Conservation (phyloP, 1,284 basidiomycete genomes). For the Ustilago sp. region DNA sequence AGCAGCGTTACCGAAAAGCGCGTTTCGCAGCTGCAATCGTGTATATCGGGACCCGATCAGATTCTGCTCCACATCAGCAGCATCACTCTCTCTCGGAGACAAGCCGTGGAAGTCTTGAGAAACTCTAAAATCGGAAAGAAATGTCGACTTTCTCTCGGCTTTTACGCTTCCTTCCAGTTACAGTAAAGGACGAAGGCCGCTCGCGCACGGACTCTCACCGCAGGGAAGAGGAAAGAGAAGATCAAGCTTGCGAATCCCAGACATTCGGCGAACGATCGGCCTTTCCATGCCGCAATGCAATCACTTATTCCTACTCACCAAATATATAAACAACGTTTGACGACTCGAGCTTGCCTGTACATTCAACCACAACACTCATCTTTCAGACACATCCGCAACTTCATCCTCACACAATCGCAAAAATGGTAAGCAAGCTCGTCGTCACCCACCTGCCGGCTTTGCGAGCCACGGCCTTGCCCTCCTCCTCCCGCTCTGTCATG, state of each 20-base stretch:
- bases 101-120: not conserved
- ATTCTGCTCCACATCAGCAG: not conserved
- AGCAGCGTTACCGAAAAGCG: not conserved
- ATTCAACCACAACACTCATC: not conserved
- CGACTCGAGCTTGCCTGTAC: not conserved
- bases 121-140: not conserved
- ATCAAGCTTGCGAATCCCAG: too few species aligned
- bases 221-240: not conserved
- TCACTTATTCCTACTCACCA: conserved; percentile 3
- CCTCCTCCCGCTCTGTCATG: not conserved
- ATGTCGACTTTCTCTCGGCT: not conserved
- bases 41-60: not conserved
- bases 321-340: conserved; percentile 10
- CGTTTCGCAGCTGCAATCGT: not conserved
- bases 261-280: conserved; percentile 17
- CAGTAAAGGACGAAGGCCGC: not conserved
- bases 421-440: conserved; percentile 51
- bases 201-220: conserved; percentile 9
- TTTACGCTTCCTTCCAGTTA: not conserved
- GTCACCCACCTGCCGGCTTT: conserved; percentile 12
- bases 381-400: not conserved
- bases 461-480: conserved; percentile 14
- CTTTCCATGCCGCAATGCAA: conserved; percentile 8
- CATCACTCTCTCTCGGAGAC: not conserved
- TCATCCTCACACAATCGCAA: conserved; percentile 11